These are phyloP conservation scores for Rosa rugosa DNA, from an alignment of 306 rosid genomes.

Conservation along the genomic window DNA sequence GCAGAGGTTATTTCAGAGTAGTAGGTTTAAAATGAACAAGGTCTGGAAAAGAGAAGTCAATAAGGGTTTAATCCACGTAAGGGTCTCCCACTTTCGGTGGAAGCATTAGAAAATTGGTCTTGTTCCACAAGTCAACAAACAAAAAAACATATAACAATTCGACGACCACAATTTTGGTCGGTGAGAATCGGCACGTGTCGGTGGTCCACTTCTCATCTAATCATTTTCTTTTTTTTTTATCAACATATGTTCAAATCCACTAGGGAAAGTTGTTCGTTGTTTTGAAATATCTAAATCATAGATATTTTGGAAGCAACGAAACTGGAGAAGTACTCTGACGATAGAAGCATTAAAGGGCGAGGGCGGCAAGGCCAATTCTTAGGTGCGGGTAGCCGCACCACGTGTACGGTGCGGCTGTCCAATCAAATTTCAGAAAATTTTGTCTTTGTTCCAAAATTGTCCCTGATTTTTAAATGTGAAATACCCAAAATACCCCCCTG, in stretches of 20 bases:
- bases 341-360: too few species aligned
- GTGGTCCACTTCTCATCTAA: conserved; percentile 41
- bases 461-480: too few species aligned
- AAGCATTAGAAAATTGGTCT: conserved; percentile 23
- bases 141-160: conserved; percentile 18
- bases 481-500: too few species aligned
- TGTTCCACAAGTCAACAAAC: conserved; percentile 51
- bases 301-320: background rate
- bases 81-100: conserved; percentile 62
- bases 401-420: too few species aligned
- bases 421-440: too few species aligned
- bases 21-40: background rate
- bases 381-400: too few species aligned
- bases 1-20: background rate
- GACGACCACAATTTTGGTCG: conserved; percentile 39
- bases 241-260: conserved; percentile 8
- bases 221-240: conserved; percentile 25
- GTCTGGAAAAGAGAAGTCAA: background rate
- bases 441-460: too few species aligned
- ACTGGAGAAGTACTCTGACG: too few species aligned
- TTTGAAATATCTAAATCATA: background rate
- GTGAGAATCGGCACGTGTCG: conserved; percentile 76
- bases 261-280: background rate
- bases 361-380: too few species aligned
- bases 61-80: conserved; percentile 36